Evolutionary conservation across 2,329 filamentous ascomycete genomes (phyloP).

Genomic region (Sarocladiaceae sp.): DNA sequence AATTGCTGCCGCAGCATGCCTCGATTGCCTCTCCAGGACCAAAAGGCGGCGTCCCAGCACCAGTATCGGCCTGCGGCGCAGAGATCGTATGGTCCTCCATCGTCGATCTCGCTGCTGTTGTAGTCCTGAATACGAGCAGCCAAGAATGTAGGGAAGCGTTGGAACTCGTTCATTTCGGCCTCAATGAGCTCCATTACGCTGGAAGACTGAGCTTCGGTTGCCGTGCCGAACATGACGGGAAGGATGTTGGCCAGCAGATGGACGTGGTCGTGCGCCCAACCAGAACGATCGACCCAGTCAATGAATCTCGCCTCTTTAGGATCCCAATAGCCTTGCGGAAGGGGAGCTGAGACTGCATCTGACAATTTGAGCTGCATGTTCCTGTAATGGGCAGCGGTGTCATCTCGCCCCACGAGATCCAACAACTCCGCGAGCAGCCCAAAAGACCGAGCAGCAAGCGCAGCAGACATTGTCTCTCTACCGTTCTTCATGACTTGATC

Average conservation of each 20-base stretch:
- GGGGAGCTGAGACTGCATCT: background rate
- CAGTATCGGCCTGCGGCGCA: background rate
- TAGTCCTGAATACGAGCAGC: background rate
- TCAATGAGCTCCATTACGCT: background rate
- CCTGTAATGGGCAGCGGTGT: background rate
- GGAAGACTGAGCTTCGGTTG: background rate
- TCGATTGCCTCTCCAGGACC: background rate
- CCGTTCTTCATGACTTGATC: background rate
- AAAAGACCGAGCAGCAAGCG: background rate
- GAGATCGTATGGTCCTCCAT: background rate
- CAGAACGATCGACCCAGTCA: background rate
- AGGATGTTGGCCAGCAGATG: background rate
- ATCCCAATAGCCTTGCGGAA: background rate
- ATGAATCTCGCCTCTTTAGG: background rate
- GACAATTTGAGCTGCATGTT: background rate
- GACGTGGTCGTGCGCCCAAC: background rate
- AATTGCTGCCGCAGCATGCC: background rate
- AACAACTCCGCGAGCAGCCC: background rate
- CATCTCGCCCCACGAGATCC: background rate
- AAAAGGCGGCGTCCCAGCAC: background rate
- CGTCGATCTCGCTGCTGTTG: background rate
- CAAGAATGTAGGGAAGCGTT: background rate
- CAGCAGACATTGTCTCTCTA: background rate
- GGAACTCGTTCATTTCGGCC: background rate
- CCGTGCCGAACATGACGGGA: background rate